A percentile compares a stretch with the other conserved stretches of the same genome.
These are phyloP conservation scores for Fusarium agapanthi DNA, from an alignment of 2,329 filamentous ascomycete genomes.

Conservation along the genomic window DNA sequence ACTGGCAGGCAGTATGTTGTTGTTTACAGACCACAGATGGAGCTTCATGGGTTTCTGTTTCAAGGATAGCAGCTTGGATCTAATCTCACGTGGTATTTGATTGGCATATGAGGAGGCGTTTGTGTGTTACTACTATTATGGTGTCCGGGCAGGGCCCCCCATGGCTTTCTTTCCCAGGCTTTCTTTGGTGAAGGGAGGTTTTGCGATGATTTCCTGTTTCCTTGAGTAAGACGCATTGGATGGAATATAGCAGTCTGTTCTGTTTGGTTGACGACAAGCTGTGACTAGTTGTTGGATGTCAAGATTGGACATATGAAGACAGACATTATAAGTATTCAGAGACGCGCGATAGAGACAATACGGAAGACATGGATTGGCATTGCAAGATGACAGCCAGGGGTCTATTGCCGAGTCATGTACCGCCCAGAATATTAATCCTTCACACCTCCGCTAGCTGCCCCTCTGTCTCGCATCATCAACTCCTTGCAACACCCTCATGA, in stretches of 20 bases:
- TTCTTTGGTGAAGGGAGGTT: constrained; percentile 3
- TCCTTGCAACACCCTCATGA: background rate
- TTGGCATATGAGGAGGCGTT: constrained; percentile 25
- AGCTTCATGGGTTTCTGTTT: background rate
- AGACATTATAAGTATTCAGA: constrained; percentile 6
- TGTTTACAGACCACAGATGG: background rate
- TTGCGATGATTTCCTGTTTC: constrained; percentile 3
- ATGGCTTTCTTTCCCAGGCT: background rate
- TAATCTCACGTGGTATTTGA: background rate
- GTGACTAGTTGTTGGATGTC: background rate
- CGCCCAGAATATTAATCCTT: background rate
- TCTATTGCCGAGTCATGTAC: constrained; percentile 7
- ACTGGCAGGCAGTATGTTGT: constrained; percentile 4
- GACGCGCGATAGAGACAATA: constrained; percentile 14
- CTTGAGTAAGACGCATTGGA: constrained; percentile 11
- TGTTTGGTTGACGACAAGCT: constrained; percentile 2
- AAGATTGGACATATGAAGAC: constrained; percentile 5
- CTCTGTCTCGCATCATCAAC: background rate
- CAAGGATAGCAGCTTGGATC: background rate
- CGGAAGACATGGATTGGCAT: background rate
- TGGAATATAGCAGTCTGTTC: constrained; percentile 3
- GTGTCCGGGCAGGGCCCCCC: background rate
- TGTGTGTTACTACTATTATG: background rate
- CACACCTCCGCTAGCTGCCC: background rate
- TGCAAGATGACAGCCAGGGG: background rate